phyloP scores from a whole-genome alignment of 2,329 filamentous ascomycete genomes.

The Cryoendolithus antarcticus region DNA sequence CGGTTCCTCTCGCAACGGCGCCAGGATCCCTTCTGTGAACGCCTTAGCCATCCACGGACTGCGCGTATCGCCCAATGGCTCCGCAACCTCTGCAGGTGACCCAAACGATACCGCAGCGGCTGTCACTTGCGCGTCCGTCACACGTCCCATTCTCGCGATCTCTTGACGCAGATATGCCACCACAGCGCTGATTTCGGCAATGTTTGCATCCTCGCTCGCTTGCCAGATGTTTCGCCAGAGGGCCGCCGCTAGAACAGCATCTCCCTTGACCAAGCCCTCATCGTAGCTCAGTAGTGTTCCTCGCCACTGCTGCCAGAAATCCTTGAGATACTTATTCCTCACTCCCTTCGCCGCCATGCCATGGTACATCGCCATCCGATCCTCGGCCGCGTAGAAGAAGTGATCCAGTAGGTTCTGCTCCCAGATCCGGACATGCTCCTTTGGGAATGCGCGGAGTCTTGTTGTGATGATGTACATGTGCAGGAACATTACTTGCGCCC shows the following conservation, averaged over 20 bases:
- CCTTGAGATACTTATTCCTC: slow-evolving; percentile 58
- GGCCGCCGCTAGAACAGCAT: slow-evolving; percentile 66
- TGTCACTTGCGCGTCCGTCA: too few species aligned
- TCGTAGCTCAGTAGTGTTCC: slow-evolving; percentile 75
- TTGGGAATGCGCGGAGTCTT: slow-evolving; percentile 66
- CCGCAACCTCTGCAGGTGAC: too few species aligned
- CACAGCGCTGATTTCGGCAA: slow-evolving; percentile 47
- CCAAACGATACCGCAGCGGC: too few species aligned
- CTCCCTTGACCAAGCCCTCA: slow-evolving; percentile 64
- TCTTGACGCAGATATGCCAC: slow-evolving; percentile 52
- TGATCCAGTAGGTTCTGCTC: slow-evolving; percentile 88
- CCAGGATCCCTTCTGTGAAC: too few species aligned
- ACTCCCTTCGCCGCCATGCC: slow-evolving; percentile 45
- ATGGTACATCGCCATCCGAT: slow-evolving; percentile 71
- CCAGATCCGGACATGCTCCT: slow-evolving; percentile 58
- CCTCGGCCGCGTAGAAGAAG: slow-evolving; percentile 83
- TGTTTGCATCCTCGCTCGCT: slow-evolving; percentile 51
- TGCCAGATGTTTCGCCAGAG: slow-evolving; percentile 93
- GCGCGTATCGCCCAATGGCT: too few species aligned
- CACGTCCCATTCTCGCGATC: slow-evolving; percentile 35
- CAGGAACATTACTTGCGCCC: slow-evolving; percentile 91
- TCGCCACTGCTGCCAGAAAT: slow-evolving; percentile 87
- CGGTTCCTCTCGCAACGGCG: too few species aligned
- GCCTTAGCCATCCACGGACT: too few species aligned
- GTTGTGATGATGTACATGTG: slow-evolving; percentile 89